phyloP scores from a whole-genome alignment of 768 basidiomycete genomes.

The Hygrocybe punicea region DNA sequence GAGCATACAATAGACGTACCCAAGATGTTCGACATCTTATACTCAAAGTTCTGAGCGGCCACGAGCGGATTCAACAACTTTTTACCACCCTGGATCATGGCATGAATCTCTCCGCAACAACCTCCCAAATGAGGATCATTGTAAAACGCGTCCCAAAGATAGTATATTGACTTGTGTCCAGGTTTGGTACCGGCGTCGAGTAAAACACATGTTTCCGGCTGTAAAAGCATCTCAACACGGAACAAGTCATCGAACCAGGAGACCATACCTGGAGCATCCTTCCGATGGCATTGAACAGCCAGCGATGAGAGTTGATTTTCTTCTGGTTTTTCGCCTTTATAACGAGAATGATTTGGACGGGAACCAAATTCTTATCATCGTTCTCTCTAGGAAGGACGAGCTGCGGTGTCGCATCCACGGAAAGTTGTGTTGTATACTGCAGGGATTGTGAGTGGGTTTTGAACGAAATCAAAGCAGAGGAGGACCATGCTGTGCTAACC shows the following conservation, averaged over 20 bases:
- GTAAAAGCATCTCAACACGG: background rate
- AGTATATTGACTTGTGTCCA: conserved; percentile 92
- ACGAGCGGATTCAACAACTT: conserved; percentile 90
- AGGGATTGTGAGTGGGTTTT: conserved; percentile 6
- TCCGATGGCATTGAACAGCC: conserved; percentile 94
- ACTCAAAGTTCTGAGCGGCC: conserved; percentile 96
- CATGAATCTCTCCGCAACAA: conserved; percentile 93
- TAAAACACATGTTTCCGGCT: conserved; percentile 91
- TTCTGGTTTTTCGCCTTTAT: conserved; percentile 93
- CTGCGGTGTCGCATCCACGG: conserved; percentile 86
- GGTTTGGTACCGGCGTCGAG: conserved; percentile 97
- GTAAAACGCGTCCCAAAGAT: conserved; percentile 91
- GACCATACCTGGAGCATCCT: conserved; percentile 61
- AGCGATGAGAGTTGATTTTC: conserved; percentile 94
- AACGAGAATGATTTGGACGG: conserved; percentile 87
- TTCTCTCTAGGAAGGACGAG: conserved; percentile 86
- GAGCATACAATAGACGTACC: conserved; percentile 39
- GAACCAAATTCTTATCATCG: conserved; percentile 88
- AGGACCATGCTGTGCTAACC: conserved; percentile 38
- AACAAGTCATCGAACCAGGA: conserved; percentile 3
- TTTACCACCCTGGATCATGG: conserved; percentile 90
- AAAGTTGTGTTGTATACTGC: conserved; percentile 95
- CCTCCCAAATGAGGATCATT: conserved; percentile 76
- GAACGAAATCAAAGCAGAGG: background rate
- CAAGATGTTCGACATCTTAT: conserved; percentile 97